These are phyloP conservation scores for Dryadomyces quercivorus DNA, from an alignment of 2,329 filamentous ascomycete species.

Conservation along the genomic window DNA sequence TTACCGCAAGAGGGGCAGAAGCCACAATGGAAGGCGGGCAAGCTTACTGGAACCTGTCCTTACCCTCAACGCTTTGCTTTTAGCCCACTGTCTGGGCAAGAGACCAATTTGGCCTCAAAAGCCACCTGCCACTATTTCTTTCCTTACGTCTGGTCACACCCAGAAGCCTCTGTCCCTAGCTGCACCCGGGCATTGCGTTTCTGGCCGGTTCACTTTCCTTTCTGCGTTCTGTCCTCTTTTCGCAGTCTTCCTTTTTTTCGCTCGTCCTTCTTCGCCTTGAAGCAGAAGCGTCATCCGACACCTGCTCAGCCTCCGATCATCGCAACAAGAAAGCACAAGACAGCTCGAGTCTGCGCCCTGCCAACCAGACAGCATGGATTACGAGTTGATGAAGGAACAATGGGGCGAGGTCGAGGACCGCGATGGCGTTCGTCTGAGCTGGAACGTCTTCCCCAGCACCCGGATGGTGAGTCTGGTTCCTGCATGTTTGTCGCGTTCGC, in stretches of 20 bases:
- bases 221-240: not conserved
- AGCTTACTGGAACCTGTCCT: constrained; percentile 7
- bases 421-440: constrained; percentile 90
- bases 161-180: not conserved
- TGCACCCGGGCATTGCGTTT: not conserved
- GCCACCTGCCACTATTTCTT: constrained; percentile 5
- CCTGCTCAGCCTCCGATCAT: not conserved
- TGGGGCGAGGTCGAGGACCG: constrained; percentile 95
- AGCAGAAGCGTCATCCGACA: not conserved
- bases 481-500: not conserved
- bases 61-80: constrained; percentile 2
- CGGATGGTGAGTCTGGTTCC: constrained; percentile 59
- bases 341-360: not conserved
- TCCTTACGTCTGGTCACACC: not conserved
- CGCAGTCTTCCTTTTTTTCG: not conserved
- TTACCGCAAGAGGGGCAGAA: constrained; percentile 5
- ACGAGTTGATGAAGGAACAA: constrained; percentile 85
- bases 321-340: not conserved
- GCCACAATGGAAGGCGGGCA: constrained; percentile 4
- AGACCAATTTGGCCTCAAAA: constrained; percentile 10
- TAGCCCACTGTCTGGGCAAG: not conserved
- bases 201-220: not conserved
- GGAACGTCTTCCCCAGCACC: constrained; percentile 97
- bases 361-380: constrained; percentile 54
- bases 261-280: not conserved